phyloP scores from a whole-genome alignment of 2,329 filamentous ascomycete species.

The Paraphoma sp. region DNA sequence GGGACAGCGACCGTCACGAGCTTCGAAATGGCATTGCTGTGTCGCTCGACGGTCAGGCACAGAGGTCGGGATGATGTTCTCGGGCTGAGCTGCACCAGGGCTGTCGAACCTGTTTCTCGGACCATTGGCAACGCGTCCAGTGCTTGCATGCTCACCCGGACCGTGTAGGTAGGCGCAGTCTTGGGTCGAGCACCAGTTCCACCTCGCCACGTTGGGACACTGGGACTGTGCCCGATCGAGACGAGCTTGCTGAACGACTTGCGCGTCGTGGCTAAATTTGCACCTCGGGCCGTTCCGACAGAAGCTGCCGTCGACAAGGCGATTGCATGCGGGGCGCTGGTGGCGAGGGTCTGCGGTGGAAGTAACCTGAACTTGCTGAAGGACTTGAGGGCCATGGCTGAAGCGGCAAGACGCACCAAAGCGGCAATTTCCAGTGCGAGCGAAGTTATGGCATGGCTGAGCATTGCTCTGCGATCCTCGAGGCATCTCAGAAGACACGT shows the following conservation, averaged over 20 bases:
- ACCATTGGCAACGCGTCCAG: background rate
- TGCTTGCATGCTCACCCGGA: background rate
- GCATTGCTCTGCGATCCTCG: too few relatives aligned
- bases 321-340: background rate
- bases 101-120: background rate
- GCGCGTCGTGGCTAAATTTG: background rate
- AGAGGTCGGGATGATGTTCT: too few relatives aligned
- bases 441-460: too few relatives aligned
- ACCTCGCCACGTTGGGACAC: background rate
- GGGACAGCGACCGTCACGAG: too few relatives aligned
- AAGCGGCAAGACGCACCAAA: background rate
- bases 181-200: background rate
- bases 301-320: background rate
- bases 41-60: too few relatives aligned
- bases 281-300: background rate
- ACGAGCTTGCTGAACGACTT: background rate
- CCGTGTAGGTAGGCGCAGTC: background rate
- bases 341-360: too few relatives aligned
- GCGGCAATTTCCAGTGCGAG: too few relatives aligned
- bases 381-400: background rate
- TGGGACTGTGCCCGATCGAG: background rate
- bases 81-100: too few relatives aligned
- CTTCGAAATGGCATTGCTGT: too few relatives aligned
- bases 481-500: too few relatives aligned
- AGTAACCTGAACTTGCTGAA: background rate